Base-by-base conservation (phyloP, 2,329 filamentous ascomycete genomes). In the Xylariomycetidae sp. region DNA sequence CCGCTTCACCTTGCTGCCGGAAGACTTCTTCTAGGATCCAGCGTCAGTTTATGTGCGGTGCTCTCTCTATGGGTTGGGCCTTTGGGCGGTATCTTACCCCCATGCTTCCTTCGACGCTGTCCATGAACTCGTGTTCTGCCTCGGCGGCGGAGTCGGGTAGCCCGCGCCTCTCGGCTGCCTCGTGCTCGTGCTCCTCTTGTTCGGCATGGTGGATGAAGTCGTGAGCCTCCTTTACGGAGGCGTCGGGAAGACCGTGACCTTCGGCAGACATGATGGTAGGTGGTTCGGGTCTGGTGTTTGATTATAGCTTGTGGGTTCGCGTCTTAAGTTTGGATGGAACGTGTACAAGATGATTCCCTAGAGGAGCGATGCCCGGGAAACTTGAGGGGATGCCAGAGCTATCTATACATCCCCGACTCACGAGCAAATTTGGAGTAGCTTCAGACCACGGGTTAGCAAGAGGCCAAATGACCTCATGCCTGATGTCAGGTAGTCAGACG, bases 171-270 rank as follows among this genome's bases (percentile, higher is more conserved):
- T 33, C 19, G 13, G 49, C 49, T 6, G 52, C 50, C 33, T 53
- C 49, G 23, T 53, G 41, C 41, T 54, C 52, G 30, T 53, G 50
- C 25, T 54, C 50, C 34, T 54, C 52, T 32, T 53, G 49, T 31
- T 54, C 52, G 30, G 49, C 52, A 38, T 52, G 52, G 26, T 53
- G 52, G n/a, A 54, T 53, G 41, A 54, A 48, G 38, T 53, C 48
- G 42, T 53, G 48, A 15, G 49, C 52, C 6, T 32, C 39, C 10
- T 24, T 19, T 28, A 53, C 35, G 10, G 50, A 45, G 13, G 35
- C 32, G 29, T 54, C 52, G 4, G 50, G 39, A 12, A 54, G 37
- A 40, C 52, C 52, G 42, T 53, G 50, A 10, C 38, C 43, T 38
- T 47, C 41, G 29, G 42, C 39, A 25, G 50, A 44, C 50, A 53